These are phyloP conservation scores for Leishmania turanica DNA, from an alignment of 208 protist genomes.

Conservation along the genomic window DNA sequence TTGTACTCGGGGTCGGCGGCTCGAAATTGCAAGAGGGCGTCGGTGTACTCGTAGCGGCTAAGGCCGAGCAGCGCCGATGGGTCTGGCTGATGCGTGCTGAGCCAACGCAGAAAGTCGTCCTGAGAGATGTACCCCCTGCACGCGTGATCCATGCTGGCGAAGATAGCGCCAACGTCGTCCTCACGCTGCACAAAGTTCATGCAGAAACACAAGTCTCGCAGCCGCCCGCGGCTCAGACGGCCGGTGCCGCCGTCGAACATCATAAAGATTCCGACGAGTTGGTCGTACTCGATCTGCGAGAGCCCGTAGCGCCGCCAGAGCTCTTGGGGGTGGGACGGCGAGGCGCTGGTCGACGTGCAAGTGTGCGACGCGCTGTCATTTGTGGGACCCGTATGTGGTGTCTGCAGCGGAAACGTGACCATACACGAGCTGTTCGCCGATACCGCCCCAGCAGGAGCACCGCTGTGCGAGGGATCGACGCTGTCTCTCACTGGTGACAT, in stretches of 20 bases:
- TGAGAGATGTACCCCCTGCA: conserved; percentile 43
- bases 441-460: background rate
- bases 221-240: conserved; percentile 48
- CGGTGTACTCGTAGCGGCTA: conserved; percentile 78
- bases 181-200: conserved; percentile 78
- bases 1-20: conserved; percentile 69
- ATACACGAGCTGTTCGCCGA: background rate
- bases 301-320: conserved; percentile 66
- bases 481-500: background rate
- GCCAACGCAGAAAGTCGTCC: conserved; percentile 76
- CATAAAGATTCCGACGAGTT: conserved; percentile 77
- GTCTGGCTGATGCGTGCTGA: conserved; percentile 70
- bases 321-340: background rate
- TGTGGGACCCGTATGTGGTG: no score
- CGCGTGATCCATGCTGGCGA: conserved; percentile 67
- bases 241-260: conserved; percentile 86
- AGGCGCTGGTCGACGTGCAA: conserved; percentile 22
- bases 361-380: background rate
- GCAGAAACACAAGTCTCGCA: conserved; percentile 65
- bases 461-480: background rate
- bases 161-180: conserved; percentile 65
- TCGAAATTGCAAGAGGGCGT: conserved; percentile 85
- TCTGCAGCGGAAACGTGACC: background rate
- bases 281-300: conserved; percentile 79
- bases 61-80: conserved; percentile 71